Percentiles rank a stretch among this genome's conserved stretches.
phyloP scores from a whole-genome alignment of 495 filamentous ascomycete genomes.

The Aspergillus heteromorphus region DNA sequence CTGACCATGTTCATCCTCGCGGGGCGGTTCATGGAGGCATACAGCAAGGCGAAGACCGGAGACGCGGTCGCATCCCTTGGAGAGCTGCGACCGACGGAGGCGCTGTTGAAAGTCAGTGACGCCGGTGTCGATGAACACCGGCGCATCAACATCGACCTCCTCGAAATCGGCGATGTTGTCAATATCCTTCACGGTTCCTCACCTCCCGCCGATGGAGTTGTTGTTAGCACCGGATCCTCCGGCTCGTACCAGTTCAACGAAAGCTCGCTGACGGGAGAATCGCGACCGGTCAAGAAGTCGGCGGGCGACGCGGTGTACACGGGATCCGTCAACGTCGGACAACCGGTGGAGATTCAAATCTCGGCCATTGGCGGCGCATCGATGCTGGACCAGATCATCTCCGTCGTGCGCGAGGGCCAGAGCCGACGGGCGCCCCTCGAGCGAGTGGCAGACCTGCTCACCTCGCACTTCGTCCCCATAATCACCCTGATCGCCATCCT shows the following conservation, averaged over 20 bases:
- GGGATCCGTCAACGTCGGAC: conserved; percentile 79
- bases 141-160: conserved; percentile 59
- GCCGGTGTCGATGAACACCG: conserved; percentile 18
- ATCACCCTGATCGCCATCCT: conserved; percentile 75
- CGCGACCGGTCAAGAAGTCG: conserved; percentile 65
- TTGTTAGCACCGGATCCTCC: conserved; percentile 52
- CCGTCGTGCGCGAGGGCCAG: conserved; percentile 86
- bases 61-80: conserved; percentile 79
- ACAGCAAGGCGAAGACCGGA: conserved; percentile 87
- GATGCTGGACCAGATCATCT: conserved; percentile 89
- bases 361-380: conserved; percentile 69
- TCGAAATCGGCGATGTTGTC: conserved; percentile 81
- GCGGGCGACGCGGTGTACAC: conserved; percentile 70
- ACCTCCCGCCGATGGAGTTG: conserved; percentile 75
- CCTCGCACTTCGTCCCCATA: conserved; percentile 82
- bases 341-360: conserved; percentile 63
- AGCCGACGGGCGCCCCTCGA: conserved; percentile 83
- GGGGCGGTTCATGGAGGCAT: conserved; percentile 77
- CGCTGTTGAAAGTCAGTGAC: conserved; percentile 53
- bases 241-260: conserved; percentile 77
- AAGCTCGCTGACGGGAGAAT: conserved; percentile 86
- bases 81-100: conserved; percentile 74
- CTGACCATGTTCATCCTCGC: conserved; percentile 86
- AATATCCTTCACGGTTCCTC: conserved; percentile 72
- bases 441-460: conserved; percentile 75